These are phyloP conservation scores for Fusarium sororula DNA, from an alignment of 2,329 filamentous ascomycete genomes.

Conservation along the genomic window DNA sequence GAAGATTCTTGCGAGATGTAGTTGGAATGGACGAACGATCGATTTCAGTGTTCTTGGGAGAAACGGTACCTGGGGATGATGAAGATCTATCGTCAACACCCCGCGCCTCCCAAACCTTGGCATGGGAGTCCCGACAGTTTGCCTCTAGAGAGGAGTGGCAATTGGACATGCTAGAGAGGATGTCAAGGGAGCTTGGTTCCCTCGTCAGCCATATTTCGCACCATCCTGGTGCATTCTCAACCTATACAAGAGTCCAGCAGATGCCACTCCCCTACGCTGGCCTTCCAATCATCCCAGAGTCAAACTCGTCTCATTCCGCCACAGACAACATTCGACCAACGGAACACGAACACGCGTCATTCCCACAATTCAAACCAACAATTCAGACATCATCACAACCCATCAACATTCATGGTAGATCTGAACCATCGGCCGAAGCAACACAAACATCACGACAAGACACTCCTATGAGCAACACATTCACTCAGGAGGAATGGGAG, in stretches of 20 bases:
- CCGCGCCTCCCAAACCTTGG: constrained; percentile 51
- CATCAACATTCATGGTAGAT: constrained; percentile 48
- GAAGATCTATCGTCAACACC: constrained; percentile 60
- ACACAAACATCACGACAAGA: constrained; percentile 36
- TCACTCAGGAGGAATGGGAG: constrained; percentile 89
- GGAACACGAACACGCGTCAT: constrained; percentile 33
- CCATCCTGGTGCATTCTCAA: constrained; percentile 88
- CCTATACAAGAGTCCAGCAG: constrained; percentile 74
- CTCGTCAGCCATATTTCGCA: constrained; percentile 81
- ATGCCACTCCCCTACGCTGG: constrained; percentile 80
- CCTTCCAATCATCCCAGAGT: constrained; percentile 71
- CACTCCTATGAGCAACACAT: constrained; percentile 46
- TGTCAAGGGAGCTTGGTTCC: constrained; percentile 86
- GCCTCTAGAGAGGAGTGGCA: constrained; percentile 69
- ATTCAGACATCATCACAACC: constrained; percentile 51
- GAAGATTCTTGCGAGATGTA: constrained; percentile 86
- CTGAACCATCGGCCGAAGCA: constrained; percentile 34
- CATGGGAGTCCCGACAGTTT: constrained; percentile 43
- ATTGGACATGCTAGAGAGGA: constrained; percentile 79
- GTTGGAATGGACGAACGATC: constrained; percentile 90
- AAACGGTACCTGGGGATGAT: constrained; percentile 68
- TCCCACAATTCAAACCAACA: constrained; percentile 59
- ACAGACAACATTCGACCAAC: constrained; percentile 39
- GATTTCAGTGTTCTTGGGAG: constrained; percentile 87
- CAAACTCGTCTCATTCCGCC: constrained; percentile 47